Percentiles rank a stretch among this genome's conserved stretches.
Conservation (phyloP, 306 rosid species). For the Purshia tridentata region DNA sequence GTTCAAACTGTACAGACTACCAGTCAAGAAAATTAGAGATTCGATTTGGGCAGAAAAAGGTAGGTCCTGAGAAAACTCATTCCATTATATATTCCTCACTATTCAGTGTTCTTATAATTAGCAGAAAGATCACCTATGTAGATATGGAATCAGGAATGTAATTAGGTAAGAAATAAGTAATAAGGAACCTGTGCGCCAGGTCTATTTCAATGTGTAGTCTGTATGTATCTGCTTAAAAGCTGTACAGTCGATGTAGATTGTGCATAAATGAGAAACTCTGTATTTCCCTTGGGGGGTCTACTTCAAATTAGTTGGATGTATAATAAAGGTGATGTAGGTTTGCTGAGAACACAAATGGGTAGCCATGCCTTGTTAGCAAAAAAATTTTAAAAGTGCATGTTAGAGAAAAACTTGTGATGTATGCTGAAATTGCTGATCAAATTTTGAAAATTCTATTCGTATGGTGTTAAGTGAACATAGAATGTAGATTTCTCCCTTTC, state of each 20-base stretch:
- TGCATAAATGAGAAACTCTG: background rate
- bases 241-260: background rate
- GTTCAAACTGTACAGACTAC: constrained; percentile 97
- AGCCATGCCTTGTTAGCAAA: background rate
- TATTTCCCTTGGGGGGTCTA: background rate
- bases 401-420: background rate
- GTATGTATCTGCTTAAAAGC: background rate
- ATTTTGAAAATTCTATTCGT: too few species aligned
- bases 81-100: background rate
- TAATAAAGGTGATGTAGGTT: background rate
- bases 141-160: background rate
- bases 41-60: constrained; percentile 96
- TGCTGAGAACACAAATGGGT: background rate
- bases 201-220: background rate
- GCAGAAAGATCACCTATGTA: background rate
- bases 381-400: background rate
- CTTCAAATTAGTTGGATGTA: background rate
- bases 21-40: constrained; percentile 85
- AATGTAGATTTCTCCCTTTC: too few species aligned
- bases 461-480: too few species aligned
- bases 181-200: background rate
- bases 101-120: background rate
- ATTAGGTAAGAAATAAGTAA: background rate
- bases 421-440: background rate
- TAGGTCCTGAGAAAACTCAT: constrained; percentile 27